Base-by-base conservation (phyloP, 352 stramenopile species). In the Globisporangium uncinulatum region DNA sequence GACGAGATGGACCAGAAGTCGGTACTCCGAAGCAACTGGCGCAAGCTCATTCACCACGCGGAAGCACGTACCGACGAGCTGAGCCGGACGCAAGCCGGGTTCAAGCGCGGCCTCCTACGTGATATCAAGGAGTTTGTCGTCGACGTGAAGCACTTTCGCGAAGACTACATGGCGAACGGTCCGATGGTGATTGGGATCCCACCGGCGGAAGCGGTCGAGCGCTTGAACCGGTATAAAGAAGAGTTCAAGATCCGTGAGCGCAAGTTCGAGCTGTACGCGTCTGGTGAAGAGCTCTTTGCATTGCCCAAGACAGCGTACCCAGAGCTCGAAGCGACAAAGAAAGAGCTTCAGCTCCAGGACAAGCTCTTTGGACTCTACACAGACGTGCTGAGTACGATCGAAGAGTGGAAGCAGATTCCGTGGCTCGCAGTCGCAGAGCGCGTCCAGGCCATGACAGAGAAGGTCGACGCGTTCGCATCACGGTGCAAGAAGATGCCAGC, bases 1-100 rank as follows among this genome's bases (percentile, higher is more conserved):
- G 94, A 99, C 62, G 97, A 99, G 66, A 99, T 99, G 74, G 97
- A 99, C 57, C 97, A 99, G 64, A 99, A 99, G 73, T 98, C 92
- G 17, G 95, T 99, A 15, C 71, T 99, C 7, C 88, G 91, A 29
- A 96, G 88, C 55, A 98, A 97, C 57, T 99, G 97, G 97, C 96
- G 97, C 47, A 98, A 98, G 59, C 73, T 99, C 17, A 96, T 99
- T 34, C 83, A 97, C 46, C 92, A 98, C 57, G 91, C 96, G 3
- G 88, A 98, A 61, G 79, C 77, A 7, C 88, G 96, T 11, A 97
- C 94, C 0, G 96, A 99, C 50, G 95, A 99, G 57, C 80, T 99
- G 1, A 97, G 86, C 42, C 97, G 96, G 57, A 97, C 91, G 0
- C 96, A 99, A 63, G 93, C 91, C 31, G 84, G 86, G 9, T 99